Conservation (phyloP, 2,329 filamentous ascomycete genomes). For the Ramularia endophylla region DNA sequence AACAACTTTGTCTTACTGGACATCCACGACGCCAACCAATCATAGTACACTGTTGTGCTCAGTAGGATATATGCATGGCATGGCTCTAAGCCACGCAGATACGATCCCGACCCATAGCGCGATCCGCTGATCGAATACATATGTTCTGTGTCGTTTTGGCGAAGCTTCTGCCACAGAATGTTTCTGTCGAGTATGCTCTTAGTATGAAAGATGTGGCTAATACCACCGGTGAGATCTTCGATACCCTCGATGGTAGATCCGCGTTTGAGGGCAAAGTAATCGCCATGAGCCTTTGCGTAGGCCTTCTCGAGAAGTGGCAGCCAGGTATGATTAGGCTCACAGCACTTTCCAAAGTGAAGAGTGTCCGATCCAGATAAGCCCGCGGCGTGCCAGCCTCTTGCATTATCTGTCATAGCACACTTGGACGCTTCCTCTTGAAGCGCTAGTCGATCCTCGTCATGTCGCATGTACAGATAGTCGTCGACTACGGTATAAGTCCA, state of each 20-base stretch:
- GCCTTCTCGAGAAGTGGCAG: conserved; percentile 75
- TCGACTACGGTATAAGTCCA: conserved; percentile 92
- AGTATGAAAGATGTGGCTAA: conserved; percentile 62
- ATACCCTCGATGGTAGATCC: conserved; percentile 63
- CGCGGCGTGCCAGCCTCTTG: no score
- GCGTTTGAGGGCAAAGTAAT: conserved; percentile 67
- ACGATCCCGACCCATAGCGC: conserved; percentile 31
- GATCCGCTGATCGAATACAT: conserved; percentile 61
- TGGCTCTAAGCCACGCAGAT: conserved; percentile 55
- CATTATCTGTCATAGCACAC: no score
- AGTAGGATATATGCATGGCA: conserved; percentile 58
- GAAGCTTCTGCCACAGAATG: conserved; percentile 78
- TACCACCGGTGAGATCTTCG: conserved; percentile 55
- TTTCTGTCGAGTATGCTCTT: conserved; percentile 72
- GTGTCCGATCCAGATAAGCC: conserved; percentile 58
- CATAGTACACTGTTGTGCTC: no score
- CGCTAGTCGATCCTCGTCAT: conserved; percentile 76
- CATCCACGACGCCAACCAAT: conserved; percentile 44
- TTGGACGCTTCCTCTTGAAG: conserved; percentile 37
- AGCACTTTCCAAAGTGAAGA: conserved; percentile 71
- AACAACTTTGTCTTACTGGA: conserved; percentile 40
- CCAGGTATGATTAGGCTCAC: conserved; percentile 77
- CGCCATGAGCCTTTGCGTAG: conserved; percentile 77
- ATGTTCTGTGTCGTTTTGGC: conserved; percentile 75
- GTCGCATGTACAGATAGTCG: conserved; percentile 80